These are phyloP conservation scores for Paspalum notatum DNA, from an alignment of 176 grass and related monocot genomes.

Conservation along the genomic window DNA sequence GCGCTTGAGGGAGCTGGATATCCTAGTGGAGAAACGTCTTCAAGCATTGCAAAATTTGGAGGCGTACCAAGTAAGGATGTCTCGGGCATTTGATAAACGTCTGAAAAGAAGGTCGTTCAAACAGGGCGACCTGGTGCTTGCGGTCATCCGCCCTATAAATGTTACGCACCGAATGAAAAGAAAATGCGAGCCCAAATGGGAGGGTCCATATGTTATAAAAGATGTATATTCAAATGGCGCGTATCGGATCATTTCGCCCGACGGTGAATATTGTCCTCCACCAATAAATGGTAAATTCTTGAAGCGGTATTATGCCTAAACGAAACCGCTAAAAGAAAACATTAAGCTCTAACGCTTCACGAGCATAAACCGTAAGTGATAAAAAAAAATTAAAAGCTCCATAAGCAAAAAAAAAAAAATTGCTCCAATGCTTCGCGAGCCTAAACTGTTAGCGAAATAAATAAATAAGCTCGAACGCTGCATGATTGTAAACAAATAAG, in stretches of 20 bases:
- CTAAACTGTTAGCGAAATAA: no score
- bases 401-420: no score
- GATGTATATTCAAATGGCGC: background rate
- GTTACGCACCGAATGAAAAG: background rate
- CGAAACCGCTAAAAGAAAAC: background rate
- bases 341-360: no score
- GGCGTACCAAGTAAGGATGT: background rate
- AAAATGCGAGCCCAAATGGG: conserved; percentile 2
- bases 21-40: background rate
- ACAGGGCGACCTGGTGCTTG: background rate
- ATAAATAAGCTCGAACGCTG: no score
- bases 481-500: no score
- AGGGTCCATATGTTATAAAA: background rate
- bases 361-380: no score
- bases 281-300: background rate
- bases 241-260: background rate
- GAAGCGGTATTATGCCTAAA: background rate
- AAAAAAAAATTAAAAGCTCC: no score
- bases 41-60: background rate
- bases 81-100: background rate
- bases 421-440: no score
- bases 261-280: background rate
- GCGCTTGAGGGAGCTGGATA: background rate
- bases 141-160: background rate
- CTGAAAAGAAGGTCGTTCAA: background rate